These are phyloP conservation scores for Colletotrichum incanum DNA, from an alignment of 2,329 filamentous ascomycete genomes.

Conservation along the genomic window DNA sequence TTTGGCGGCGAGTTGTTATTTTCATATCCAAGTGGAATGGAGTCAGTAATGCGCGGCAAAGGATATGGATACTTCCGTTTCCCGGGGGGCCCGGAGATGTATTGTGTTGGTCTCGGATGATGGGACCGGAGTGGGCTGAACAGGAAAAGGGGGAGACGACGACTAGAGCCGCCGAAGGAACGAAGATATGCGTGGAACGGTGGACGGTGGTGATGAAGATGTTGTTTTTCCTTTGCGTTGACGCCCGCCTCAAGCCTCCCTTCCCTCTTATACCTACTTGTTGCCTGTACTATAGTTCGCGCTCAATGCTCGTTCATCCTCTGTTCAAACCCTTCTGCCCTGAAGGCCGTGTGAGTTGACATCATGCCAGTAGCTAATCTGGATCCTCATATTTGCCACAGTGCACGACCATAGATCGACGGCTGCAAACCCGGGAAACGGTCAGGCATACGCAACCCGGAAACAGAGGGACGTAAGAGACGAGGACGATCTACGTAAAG, in stretches of 20 bases:
- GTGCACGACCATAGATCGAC: too few species aligned
- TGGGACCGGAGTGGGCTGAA: not conserved
- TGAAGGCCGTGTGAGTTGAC: not conserved
- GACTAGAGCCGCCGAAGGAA: slow-evolving; percentile 28
- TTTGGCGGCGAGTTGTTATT: slow-evolving; percentile 34
- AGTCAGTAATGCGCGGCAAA: slow-evolving; percentile 22
- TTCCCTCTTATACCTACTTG: slow-evolving; percentile 44
- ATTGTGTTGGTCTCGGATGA: slow-evolving; percentile 21
- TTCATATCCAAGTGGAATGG: slow-evolving; percentile 26
- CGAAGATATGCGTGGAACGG: slow-evolving; percentile 38
- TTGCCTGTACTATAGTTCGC: slow-evolving; percentile 43
- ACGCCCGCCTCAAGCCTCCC: slow-evolving; percentile 37
- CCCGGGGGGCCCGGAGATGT: slow-evolving; percentile 9
- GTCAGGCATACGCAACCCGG: not conserved
- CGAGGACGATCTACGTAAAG: not conserved
- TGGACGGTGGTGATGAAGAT: slow-evolving; percentile 35
- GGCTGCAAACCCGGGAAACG: not conserved
- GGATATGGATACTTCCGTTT: slow-evolving; percentile 6
- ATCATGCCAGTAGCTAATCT: not conserved
- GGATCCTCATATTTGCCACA: not conserved
- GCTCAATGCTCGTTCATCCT: slow-evolving; percentile 45
- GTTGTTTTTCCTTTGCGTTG: slow-evolving; percentile 40
- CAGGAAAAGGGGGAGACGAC: slow-evolving; percentile 2
- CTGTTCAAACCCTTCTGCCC: slow-evolving; percentile 33
- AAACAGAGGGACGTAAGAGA: not conserved